A percentile compares a stretch with the other conserved stretches of the same genome.
Conservation (phyloP, 768 basidiomycete species). For the Tylopilus plumbeoviolaceoides region DNA sequence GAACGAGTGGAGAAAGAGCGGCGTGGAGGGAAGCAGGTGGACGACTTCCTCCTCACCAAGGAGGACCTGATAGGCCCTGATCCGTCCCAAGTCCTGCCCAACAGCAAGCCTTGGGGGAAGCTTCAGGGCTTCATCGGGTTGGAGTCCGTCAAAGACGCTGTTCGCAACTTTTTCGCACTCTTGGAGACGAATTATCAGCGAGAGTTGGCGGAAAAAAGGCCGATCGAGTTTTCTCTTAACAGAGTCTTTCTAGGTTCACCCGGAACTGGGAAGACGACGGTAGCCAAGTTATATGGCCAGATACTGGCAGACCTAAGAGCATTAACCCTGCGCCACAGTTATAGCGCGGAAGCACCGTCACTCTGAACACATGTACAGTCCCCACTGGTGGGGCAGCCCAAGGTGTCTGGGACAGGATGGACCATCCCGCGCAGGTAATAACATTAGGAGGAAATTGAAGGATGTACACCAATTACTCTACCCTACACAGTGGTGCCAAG, state of each 20-base stretch:
- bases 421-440: no score
- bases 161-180: conserved; percentile 44
- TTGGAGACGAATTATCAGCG: conserved; percentile 56
- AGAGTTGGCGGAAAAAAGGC: conserved; percentile 53
- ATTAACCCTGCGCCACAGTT: no score
- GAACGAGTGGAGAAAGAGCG: conserved; percentile 43
- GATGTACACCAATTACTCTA: no score
- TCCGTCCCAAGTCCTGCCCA: conserved; percentile 45
- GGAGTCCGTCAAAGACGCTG: conserved; percentile 51
- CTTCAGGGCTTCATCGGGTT: conserved; percentile 56
- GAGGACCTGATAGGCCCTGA: conserved; percentile 67
- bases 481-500: no score
- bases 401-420: no score
- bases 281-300: conserved; percentile 63
- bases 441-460: no score
- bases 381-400: no score
- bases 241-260: conserved; percentile 66
- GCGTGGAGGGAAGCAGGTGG: conserved; percentile 34
- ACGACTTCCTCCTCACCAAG: conserved; percentile 49
- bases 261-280: conserved; percentile 71
- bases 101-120: conserved; percentile 48
- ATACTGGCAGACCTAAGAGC: conserved; percentile 61
- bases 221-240: conserved; percentile 53
- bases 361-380: no score
- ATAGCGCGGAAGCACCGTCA: no score